Conservation (phyloP, 1,284 basidiomycete genomes). For the Apiotrichum gracile region DNA sequence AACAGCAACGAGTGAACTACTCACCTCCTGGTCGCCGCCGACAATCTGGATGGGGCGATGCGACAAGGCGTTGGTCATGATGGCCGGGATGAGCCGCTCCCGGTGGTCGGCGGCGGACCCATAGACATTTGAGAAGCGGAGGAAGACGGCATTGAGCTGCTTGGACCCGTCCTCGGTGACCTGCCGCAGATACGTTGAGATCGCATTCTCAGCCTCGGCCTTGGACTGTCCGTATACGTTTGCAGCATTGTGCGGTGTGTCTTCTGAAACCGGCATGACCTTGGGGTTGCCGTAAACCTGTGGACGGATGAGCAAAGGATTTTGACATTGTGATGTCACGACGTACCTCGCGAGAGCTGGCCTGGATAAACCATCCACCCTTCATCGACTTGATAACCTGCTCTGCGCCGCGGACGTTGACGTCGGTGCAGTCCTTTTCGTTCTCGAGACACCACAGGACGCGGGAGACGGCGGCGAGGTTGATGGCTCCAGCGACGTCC, state of each 20-base stretch:
- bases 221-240: constrained; percentile 32
- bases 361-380: constrained; percentile 33
- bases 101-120: constrained; percentile 28
- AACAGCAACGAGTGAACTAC: constrained; percentile 3
- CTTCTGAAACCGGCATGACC: constrained; percentile 21
- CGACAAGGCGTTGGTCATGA: constrained; percentile 26
- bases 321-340: too few relatives aligned
- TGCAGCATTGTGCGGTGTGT: constrained; percentile 17
- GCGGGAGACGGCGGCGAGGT: constrained; percentile 34
- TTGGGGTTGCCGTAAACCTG: constrained; percentile 26
- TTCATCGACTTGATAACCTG: constrained; percentile 20
- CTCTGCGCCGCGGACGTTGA: constrained; percentile 32
- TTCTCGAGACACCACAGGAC: constrained; percentile 33
- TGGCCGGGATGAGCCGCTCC: constrained; percentile 26
- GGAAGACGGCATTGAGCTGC: constrained; percentile 19
- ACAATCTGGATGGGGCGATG: constrained; percentile 34
- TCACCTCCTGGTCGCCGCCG: constrained; percentile 30
- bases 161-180: not conserved
- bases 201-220: constrained; percentile 19
- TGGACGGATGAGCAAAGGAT: not conserved
- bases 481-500: constrained; percentile 30
- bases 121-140: constrained; percentile 34
- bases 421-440: constrained; percentile 27
- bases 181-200: constrained; percentile 5
- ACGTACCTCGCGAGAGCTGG: constrained; percentile 24